Percentiles rank a stretch among this genome's conserved stretches.
These are phyloP conservation scores for Gymnopilus dilepis DNA, from an alignment of 768 basidiomycete species.

Conservation along the genomic window DNA sequence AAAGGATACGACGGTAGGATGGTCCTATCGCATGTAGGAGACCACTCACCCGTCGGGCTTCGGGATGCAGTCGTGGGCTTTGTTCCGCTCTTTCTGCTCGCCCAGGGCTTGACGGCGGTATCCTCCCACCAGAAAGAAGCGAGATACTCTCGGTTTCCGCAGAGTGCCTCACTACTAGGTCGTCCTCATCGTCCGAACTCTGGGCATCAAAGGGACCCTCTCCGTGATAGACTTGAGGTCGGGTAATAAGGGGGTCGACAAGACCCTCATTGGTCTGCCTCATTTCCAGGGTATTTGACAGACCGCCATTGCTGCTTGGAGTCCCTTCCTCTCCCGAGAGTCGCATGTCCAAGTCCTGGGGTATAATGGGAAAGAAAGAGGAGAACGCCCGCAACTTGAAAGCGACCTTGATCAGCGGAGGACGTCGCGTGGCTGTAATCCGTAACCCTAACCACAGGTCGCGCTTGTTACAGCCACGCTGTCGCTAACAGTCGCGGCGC, in stretches of 20 bases:
- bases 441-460: slow-evolving; percentile 14
- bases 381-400: background rate
- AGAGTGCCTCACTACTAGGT: slow-evolving; percentile 30
- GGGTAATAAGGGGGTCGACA: slow-evolving; percentile 29
- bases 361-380: slow-evolving; percentile 6
- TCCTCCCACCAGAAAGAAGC: slow-evolving; percentile 23
- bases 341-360: slow-evolving; percentile 21
- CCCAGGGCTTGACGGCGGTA: slow-evolving; percentile 28
- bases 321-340: slow-evolving; percentile 25
- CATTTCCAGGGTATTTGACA: slow-evolving; percentile 26
- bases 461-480: background rate
- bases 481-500: background rate
- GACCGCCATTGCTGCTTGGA: slow-evolving; percentile 18
- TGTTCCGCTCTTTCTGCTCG: slow-evolving; percentile 36
- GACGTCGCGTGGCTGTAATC: background rate
- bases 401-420: background rate
- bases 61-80: slow-evolving; percentile 24
- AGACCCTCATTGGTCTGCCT: slow-evolving; percentile 26
- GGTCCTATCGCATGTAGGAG: too few relatives aligned
- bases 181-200: slow-evolving; percentile 69
- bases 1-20: too few relatives aligned
- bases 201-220: slow-evolving; percentile 81
- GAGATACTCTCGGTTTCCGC: slow-evolving; percentile 27
- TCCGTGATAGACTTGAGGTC: slow-evolving; percentile 60
- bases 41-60: slow-evolving; percentile 22